Evolutionary conservation across 805 yeast genomes (phyloP), one percentile per base, ranked within the genome.

Genomic region (Yarrowia osloensis): DNA sequence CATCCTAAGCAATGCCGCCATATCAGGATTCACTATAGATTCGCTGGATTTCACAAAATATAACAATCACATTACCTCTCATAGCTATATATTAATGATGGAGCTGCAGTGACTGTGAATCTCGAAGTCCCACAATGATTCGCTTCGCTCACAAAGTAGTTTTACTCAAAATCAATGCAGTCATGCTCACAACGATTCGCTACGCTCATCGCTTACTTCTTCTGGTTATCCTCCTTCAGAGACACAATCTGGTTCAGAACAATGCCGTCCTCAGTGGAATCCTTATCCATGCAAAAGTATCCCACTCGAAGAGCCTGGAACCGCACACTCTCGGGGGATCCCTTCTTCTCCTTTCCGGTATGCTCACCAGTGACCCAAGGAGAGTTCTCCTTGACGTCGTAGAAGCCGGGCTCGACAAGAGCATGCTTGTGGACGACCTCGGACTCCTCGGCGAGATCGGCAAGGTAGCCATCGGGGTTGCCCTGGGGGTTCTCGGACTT

Each of bases 221-320:
- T 77, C 29, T 71, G 71, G 47, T 72, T 71, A 70, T 91, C 97
- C 74, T 90, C 96, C 81, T 94, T 95, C 79, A 95, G 85, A 15
- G 97, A 88, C 47, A 95, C 99, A 73, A 94, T 91, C 77, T 97
- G 86, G 80, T 95, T 95, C 76, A 95, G 81, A 37, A 95, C 83
- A 70, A 93, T 79, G 68, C 80, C 82, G 31, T 85, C 88, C 21
- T 79, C 82, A 11, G 82, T 79, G 67, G 90, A 80, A 70, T 94
- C 98, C 72, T 84, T 85, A 77, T 95, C 99, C 76, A 91, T 77
- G 74, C 97, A 88, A 85, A 92, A 95, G 79, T 95, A 95, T 33
- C 99, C 99, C 54, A 91, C 94, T 80, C 99, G 87, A 78, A 95
- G 85, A 33, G 97, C 99, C 81, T 95, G 99, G 91, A 95, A 95